Percentiles rank a stretch among this genome's conserved stretches.
phyloP scores from a whole-genome alignment of 2,329 filamentous ascomycete species.

The Colletotrichum australisinense region DNA sequence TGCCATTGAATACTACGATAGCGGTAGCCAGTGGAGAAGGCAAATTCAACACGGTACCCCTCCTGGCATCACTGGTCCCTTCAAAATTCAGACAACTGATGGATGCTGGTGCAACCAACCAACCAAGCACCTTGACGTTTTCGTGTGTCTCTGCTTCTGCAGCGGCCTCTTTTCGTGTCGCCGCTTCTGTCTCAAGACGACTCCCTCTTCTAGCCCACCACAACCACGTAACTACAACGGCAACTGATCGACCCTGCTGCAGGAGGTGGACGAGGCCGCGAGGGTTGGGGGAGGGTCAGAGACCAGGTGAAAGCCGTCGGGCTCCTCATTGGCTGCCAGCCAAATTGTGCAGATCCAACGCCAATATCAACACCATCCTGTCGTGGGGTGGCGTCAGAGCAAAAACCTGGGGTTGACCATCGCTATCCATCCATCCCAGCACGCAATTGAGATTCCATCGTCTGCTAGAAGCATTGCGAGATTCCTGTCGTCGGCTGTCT shows the following conservation, averaged over 20 bases:
- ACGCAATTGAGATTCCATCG: not conserved
- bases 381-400: slow-evolving; percentile 26
- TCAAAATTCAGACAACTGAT: not conserved
- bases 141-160: not conserved
- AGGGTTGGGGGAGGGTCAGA: slow-evolving; percentile 24
- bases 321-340: slow-evolving; percentile 15
- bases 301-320: slow-evolving; percentile 1
- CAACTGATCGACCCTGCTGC: slow-evolving; percentile 20
- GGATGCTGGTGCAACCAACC: slow-evolving; percentile 2
- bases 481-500: not conserved
- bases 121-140: slow-evolving; percentile 6
- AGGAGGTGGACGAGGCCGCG: not conserved
- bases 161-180: not conserved
- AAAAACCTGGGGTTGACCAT: slow-evolving; percentile 23
- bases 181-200: slow-evolving; percentile 6
- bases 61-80: not conserved
- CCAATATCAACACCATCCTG: slow-evolving; percentile 19
- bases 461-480: not conserved
- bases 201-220: slow-evolving; percentile 9
- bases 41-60: not conserved
- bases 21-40: slow-evolving; percentile 7
- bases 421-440: slow-evolving; percentile 14
- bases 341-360: slow-evolving; percentile 5
- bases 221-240: slow-evolving; percentile 19
- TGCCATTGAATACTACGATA: slow-evolving; percentile 28